Evolutionary conservation across 495 filamentous ascomycete genomes (phyloP), one percentile per base, ranked within the genome.

Genomic region (Trichoderma reesei): DNA sequence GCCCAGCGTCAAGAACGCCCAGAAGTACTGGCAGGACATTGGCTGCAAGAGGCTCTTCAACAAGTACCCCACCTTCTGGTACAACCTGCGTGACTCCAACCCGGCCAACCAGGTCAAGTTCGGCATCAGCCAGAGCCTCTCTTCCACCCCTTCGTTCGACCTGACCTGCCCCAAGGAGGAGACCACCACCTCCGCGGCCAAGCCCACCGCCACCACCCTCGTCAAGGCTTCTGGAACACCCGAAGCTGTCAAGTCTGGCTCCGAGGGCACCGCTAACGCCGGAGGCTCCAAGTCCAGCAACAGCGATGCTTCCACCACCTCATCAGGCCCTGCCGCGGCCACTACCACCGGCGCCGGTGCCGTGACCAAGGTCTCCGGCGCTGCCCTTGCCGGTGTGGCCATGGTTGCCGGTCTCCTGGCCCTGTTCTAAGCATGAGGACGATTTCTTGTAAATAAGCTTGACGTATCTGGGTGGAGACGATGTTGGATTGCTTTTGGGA

Each of bases 1-100:
- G 3, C 76, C 88, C 59, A 85, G 78, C 65, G 65, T 75, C 31
- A 75, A 74, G 54, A 90, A 90, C 73, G 87, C 88, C 61, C 76
- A 88, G 80, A 81, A 76, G 67, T 91, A 84, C 79, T 91, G 88
- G 88, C 75, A 89, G 60, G 76, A 88, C 68, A 80, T 90, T 60
- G 86, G 82, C 61, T 91, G 88, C 83, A 78, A 74, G 63, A 71
- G 72, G 69, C 79, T 90, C 62, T 85, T 90, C 70, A 83, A 81
- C 69, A 80, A 83, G 66, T 75, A 75, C 72, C 87, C 86, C 73
- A 87, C 85, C 63, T 91, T 83, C 80, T 91, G 83, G 82, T 76
- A 75, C 70, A 76, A 74, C 68, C 74, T 78, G 41, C 71, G 73
- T 51, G 79, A 78, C 68, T 79, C 75, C 63, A 78, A 78, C 73